Evolutionary conservation across 1,284 basidiomycete species (phyloP), one percentile per base, ranked within the genome.

Genomic region (Cyathus pygmaeus): DNA sequence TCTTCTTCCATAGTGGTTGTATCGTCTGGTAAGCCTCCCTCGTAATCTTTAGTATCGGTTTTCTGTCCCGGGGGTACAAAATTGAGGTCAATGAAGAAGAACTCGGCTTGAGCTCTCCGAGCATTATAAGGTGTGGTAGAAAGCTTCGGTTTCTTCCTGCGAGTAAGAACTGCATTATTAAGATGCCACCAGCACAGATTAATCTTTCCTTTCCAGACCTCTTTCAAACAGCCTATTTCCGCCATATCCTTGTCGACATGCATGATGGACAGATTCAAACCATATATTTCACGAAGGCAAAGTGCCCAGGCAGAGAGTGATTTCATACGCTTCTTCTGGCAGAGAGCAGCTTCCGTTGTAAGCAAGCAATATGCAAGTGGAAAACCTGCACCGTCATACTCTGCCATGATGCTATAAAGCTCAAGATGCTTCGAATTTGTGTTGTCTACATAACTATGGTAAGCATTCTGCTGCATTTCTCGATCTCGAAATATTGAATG

Each of bases 111-210:
- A 21, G 61, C 63, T 33, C 54, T 42, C 19, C 61, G 26, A 10
- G 61, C 23, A 39, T 70, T 63, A 57, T 76, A 75, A 24, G 71
- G 70, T 41, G 71, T 63, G 53, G 71, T 76, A 21, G 63, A 59
- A 13, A 74, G 59, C 59, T 71, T 71, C 29, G 42, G 50, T 47
- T 72, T 71, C 42, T 57, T 52, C 24, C 74, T 55, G 6, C 66
- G 55, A 24, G 66, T 63, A 15, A 55, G 41, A 31, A 76, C 57
- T 11, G 70, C 72, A 23, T 61, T 31, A 42, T 63, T 56, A 27
- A 73, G 56, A 65, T 76, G 72, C 74, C 72, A 76, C 62, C 65
- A 73, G 54, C 74, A 76, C 3, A 76, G 59, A 33, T 63, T 64
- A 41, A 72, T 62, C 53, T 74, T 72, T 29, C 62, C 61, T 26